phyloP scores from a whole-genome alignment of 2,329 filamentous ascomycete species.

The Ascochyta fabae region DNA sequence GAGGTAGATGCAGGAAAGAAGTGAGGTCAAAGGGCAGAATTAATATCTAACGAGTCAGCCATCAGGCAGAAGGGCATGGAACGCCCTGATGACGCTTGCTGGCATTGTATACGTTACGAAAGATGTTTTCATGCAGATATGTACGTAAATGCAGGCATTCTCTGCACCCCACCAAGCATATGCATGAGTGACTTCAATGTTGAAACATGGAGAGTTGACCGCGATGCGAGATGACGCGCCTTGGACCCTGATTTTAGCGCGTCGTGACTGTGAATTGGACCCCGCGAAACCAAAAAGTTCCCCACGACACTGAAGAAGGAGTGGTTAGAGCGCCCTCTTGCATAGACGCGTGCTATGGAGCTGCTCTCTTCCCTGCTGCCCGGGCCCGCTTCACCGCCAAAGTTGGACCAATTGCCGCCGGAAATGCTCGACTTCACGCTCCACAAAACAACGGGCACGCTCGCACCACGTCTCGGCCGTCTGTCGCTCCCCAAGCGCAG shows the following conservation, averaged over 20 bases:
- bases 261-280: constrained; percentile 2
- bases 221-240: not conserved
- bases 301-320: not conserved
- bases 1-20: too few species aligned
- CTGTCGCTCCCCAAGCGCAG: constrained; percentile 68
- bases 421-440: constrained; percentile 56
- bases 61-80: not conserved
- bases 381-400: constrained; percentile 8
- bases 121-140: too few species aligned
- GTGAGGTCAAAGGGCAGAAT: not conserved
- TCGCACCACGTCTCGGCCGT: constrained; percentile 70
- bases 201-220: too few species aligned
- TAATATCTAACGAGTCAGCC: not conserved
- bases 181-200: too few species aligned
- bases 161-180: too few species aligned
- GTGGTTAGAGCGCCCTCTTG: not conserved
- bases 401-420: constrained; percentile 36
- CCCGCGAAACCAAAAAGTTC: constrained; percentile 15
- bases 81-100: constrained; percentile 2
- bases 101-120: not conserved
- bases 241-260: constrained; percentile 17
- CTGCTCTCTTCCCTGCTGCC: constrained; percentile 10
- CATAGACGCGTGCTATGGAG: constrained; percentile 2
- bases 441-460: constrained; percentile 45
- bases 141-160: too few species aligned